Evolutionary conservation across 2,329 filamentous ascomycete genomes (phyloP).

Genomic region (Dactylella cylindrospora): DNA sequence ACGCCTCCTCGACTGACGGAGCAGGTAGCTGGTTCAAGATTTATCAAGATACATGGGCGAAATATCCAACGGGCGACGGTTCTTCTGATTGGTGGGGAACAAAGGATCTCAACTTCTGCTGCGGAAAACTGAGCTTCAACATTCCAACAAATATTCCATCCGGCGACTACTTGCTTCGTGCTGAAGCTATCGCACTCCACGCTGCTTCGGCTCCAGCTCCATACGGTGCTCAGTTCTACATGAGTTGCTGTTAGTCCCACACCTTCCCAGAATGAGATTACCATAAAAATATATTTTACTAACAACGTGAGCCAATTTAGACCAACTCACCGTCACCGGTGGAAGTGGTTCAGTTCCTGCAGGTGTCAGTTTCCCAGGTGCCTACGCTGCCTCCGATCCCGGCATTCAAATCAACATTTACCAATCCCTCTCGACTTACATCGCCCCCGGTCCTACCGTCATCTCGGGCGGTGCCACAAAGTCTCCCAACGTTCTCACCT

Average conservation of each 20-base stretch:
- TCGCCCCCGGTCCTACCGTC: slow-evolving; percentile 61
- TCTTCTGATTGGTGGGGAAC: slow-evolving; percentile 58
- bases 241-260: slow-evolving; percentile 39
- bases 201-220: slow-evolving; percentile 51
- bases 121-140: slow-evolving; percentile 53
- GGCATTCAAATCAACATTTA: slow-evolving; percentile 58
- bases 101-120: slow-evolving; percentile 52
- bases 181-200: slow-evolving; percentile 60
- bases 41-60: slow-evolving; percentile 52
- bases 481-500: slow-evolving; percentile 38
- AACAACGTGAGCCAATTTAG: background rate
- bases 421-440: slow-evolving; percentile 47
- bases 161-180: slow-evolving; percentile 61
- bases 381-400: slow-evolving; percentile 55
- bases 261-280: background rate
- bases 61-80: slow-evolving; percentile 52
- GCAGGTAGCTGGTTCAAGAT: slow-evolving; percentile 60
- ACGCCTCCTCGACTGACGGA: slow-evolving; percentile 56
- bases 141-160: slow-evolving; percentile 59
- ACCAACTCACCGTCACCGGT: slow-evolving; percentile 36
- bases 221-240: slow-evolving; percentile 42
- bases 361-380: slow-evolving; percentile 56
- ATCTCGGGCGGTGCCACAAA: slow-evolving; percentile 64
- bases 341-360: slow-evolving; percentile 45
- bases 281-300: background rate